These are phyloP conservation scores for Candida koratica DNA, from an alignment of 805 yeast species.

Conservation along the genomic window DNA sequence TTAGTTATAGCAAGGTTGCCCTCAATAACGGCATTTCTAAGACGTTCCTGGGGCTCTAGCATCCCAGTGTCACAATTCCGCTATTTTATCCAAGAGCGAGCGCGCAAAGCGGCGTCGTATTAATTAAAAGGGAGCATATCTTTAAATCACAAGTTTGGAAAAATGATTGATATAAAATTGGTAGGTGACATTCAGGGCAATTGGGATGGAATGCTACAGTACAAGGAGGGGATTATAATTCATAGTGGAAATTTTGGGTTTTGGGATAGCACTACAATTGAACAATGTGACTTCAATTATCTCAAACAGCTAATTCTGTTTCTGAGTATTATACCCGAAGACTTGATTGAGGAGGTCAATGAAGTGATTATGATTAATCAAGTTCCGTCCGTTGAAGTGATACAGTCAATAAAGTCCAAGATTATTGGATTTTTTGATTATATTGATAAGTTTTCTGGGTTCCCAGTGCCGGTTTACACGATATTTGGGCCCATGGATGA, in stretches of 20 bases:
- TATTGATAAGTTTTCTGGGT: constrained; percentile 18
- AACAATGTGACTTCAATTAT: constrained; percentile 49
- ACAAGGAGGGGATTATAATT: constrained; percentile 36
- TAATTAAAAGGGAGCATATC: constrained; percentile 6
- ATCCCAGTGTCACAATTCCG: constrained; percentile 16
- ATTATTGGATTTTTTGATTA: constrained; percentile 10
- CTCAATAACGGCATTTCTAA: constrained; percentile 35
- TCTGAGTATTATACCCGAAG: constrained; percentile 52
- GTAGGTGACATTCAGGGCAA: constrained; percentile 31
- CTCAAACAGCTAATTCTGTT: constrained; percentile 65
- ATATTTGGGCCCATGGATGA: constrained; percentile 78
- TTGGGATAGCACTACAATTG: constrained; percentile 55
- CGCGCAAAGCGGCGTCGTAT: constrained; percentile 1
- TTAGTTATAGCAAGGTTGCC: constrained; percentile 39
- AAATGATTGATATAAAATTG: constrained; percentile 11
- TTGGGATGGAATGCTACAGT: constrained; percentile 14
- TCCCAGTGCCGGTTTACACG: constrained; percentile 67
- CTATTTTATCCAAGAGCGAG: background rate
- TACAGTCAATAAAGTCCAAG: constrained; percentile 11
- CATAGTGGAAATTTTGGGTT: constrained; percentile 83
- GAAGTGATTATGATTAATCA: constrained; percentile 38
- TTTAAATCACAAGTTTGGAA: no score
- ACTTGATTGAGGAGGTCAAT: constrained; percentile 48
- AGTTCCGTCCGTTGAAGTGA: constrained; percentile 12
- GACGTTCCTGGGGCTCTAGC: constrained; percentile 36